Conservation (phyloP, 2,329 filamentous ascomycete genomes). For the Teratosphaeria destructans region DNA sequence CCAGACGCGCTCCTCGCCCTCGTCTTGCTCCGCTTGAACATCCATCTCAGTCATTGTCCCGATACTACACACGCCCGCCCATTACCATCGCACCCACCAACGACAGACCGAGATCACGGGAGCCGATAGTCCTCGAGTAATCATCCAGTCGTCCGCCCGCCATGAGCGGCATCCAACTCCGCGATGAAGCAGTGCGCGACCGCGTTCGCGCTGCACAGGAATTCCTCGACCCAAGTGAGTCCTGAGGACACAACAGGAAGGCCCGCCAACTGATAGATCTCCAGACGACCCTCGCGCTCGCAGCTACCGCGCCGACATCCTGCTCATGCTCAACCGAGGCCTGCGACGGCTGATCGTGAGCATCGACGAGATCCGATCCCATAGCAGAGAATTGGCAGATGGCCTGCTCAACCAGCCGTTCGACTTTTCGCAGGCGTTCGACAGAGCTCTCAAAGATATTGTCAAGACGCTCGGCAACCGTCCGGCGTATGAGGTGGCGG, state of each 20-base stretch:
- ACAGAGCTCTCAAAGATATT: slow-evolving; percentile 79
- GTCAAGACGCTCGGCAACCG: slow-evolving; percentile 69
- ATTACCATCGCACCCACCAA: neutral
- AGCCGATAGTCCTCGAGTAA: neutral
- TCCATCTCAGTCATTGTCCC: neutral
- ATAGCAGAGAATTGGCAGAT: slow-evolving; percentile 72
- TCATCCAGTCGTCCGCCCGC: neutral
- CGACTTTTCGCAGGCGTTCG: slow-evolving; percentile 79
- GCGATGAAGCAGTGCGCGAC: slow-evolving; percentile 75
- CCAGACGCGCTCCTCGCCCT: neutral
- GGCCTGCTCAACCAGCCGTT: slow-evolving; percentile 76
- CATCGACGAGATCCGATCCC: slow-evolving; percentile 82
- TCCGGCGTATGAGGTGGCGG: slow-evolving; percentile 62
- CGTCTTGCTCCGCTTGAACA: neutral
- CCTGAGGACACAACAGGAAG: neutral
- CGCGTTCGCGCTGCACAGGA: slow-evolving; percentile 80
- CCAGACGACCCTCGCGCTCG: slow-evolving; percentile 47
- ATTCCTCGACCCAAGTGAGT: slow-evolving; percentile 84
- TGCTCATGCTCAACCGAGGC: slow-evolving; percentile 58
- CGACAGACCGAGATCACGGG: neutral
- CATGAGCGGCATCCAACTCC: slow-evolving; percentile 66
- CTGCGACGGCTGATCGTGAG: slow-evolving; percentile 48
- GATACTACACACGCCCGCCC: neutral
- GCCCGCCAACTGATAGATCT: neutral
- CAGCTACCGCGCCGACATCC: slow-evolving; percentile 85